Conservation (phyloP, 495 filamentous ascomycete species). For the Podospora pseudocomata region DNA sequence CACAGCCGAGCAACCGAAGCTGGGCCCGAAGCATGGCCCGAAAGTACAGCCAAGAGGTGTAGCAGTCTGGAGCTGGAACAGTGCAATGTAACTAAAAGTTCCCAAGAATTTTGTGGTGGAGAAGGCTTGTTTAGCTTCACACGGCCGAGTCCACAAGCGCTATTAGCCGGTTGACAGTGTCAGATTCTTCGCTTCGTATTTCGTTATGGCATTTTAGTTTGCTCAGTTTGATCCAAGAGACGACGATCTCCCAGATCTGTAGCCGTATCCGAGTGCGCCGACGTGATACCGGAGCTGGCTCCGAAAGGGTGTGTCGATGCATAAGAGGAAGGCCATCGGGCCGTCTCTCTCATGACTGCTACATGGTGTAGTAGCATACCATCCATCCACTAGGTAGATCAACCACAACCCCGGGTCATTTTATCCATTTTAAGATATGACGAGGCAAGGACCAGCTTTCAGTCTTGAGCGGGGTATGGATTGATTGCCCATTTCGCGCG, state of each 20-base stretch:
- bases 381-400: background rate
- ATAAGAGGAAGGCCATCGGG: background rate
- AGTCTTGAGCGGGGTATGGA: background rate
- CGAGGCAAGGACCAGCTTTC: background rate
- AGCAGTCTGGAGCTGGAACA: background rate
- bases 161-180: background rate
- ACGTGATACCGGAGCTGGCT: background rate
- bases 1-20: background rate
- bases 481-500: background rate
- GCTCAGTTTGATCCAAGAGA: background rate
- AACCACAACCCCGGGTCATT: background rate
- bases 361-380: too few species aligned
- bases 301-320: background rate
- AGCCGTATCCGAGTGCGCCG: background rate
- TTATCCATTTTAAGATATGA: background rate
- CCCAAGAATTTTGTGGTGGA: background rate
- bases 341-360: background rate
- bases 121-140: background rate
- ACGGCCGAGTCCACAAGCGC: background rate
- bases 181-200: background rate
- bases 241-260: background rate
- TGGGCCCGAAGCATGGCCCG: background rate
- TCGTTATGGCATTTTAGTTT: background rate
- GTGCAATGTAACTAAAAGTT: background rate
- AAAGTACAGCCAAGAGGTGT: background rate